Conservation (phyloP, 306 rosid species). For the Corylus avellana region DNA sequence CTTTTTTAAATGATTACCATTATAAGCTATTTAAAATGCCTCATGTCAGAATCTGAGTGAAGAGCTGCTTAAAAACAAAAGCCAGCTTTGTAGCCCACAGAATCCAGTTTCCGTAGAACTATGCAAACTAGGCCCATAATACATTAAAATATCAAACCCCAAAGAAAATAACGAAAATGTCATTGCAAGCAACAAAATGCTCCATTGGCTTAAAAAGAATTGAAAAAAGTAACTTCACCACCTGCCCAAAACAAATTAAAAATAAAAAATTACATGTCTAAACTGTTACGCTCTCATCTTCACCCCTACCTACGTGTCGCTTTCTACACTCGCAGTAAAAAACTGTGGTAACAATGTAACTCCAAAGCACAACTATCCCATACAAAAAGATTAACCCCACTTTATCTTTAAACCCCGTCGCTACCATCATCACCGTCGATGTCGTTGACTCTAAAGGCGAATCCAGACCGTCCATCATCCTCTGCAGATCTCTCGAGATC, state of each 20-base stretch:
- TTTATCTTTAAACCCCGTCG: constrained; percentile 32
- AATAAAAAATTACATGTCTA: background rate
- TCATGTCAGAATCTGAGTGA: no score
- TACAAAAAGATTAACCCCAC: constrained; percentile 46
- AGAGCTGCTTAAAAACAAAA: no score
- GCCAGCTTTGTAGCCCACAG: no score
- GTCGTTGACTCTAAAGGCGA: constrained; percentile 11
- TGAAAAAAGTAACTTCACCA: no score
- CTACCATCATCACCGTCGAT: constrained; percentile 15
- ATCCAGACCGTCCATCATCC: constrained; percentile 46
- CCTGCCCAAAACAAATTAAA: background rate
- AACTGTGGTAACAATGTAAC: constrained; percentile 58
- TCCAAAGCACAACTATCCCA: constrained; percentile 49
- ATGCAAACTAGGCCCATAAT: no score
- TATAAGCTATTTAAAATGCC: no score
- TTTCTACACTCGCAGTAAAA: constrained; percentile 69
- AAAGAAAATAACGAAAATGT: no score
- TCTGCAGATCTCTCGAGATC: constrained; percentile 42
- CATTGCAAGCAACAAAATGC: no score
- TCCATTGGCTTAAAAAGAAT: no score
- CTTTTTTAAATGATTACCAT: no score
- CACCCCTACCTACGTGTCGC: constrained; percentile 34
- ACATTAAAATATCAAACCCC: no score
- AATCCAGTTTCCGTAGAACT: no score
- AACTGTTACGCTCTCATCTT: constrained; percentile 13